Conservation (phyloP, 2,329 filamentous ascomycete genomes). For the Pestalotiopsis fici region DNA sequence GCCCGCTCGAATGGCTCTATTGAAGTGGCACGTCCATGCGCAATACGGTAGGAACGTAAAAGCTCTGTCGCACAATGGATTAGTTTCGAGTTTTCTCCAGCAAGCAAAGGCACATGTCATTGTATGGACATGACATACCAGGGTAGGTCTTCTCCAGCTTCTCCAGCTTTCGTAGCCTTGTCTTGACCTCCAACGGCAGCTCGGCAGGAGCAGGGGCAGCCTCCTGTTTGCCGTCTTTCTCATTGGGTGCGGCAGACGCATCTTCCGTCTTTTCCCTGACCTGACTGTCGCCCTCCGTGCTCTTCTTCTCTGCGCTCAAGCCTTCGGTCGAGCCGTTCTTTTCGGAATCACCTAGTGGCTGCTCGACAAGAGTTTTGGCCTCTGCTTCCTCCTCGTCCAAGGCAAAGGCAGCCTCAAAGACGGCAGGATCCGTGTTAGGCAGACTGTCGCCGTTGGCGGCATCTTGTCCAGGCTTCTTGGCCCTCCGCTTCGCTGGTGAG, state of each 20-base stretch:
- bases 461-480: conserved; percentile 43
- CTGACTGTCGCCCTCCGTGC: conserved; percentile 18
- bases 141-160: conserved; percentile 87
- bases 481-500: conserved; percentile 34
- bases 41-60: conserved; percentile 86
- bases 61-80: conserved; percentile 59
- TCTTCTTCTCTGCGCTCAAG: conserved; percentile 15
- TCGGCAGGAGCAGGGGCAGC: conserved; percentile 41
- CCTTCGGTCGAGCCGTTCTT: conserved; percentile 29
- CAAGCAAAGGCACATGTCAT: neutral
- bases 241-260: conserved; percentile 15
- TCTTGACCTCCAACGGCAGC: conserved; percentile 72
- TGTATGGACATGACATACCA: conserved; percentile 49
- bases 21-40: conserved; percentile 80
- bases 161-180: conserved; percentile 81
- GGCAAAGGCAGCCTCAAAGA: conserved; percentile 84
- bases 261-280: conserved; percentile 9
- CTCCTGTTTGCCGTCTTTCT: conserved; percentile 7
- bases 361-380: conserved; percentile 61
- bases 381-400: conserved; percentile 89
- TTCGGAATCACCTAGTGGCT: conserved; percentile 32
- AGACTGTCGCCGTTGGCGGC: conserved; percentile 36
- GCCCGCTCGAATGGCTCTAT: conserved; percentile 94
- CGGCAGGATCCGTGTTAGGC: conserved; percentile 75
- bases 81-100: conserved; percentile 7